A percentile compares a stretch with the other conserved stretches of the same genome.
These are phyloP conservation scores for Tulasnella sp. DNA, from an alignment of 768 basidiomycete species.

Conservation along the genomic window DNA sequence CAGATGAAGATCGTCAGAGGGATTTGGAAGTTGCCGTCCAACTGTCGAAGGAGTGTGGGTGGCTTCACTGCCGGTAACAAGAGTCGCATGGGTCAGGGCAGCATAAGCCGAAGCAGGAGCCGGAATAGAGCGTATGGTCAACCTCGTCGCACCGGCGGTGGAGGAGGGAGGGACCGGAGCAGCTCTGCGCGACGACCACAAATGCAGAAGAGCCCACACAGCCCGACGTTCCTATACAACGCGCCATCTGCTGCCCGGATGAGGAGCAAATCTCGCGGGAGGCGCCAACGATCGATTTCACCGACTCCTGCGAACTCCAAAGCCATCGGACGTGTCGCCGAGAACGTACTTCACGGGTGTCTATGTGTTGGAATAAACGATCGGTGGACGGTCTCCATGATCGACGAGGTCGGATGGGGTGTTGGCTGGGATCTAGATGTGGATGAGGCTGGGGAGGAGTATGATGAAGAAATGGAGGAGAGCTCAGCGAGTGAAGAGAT, in stretches of 20 bases:
- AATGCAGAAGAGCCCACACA: slow-evolving; percentile 13
- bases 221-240: neutral
- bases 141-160: neutral
- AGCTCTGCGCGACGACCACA: slow-evolving; percentile 12
- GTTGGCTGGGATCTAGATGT: slow-evolving; percentile 14
- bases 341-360: slow-evolving; percentile 63
- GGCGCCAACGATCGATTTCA: slow-evolving; percentile 28
- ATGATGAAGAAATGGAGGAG: slow-evolving; percentile 8
- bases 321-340: slow-evolving; percentile 31
- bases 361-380: slow-evolving; percentile 48
- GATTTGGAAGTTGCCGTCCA: slow-evolving; percentile 33
- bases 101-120: neutral
- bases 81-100: neutral
- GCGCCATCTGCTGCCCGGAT: slow-evolving; percentile 3
- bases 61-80: neutral
- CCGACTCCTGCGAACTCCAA: slow-evolving; percentile 21
- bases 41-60: neutral
- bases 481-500: neutral
- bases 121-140: neutral
- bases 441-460: slow-evolving; percentile 14
- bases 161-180: neutral
- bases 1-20: slow-evolving; percentile 88
- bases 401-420: slow-evolving; percentile 46
- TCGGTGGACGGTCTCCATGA: slow-evolving; percentile 73
- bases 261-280: slow-evolving; percentile 54